Evolutionary conservation across 2,329 filamentous ascomycete genomes (phyloP).

Genomic region (Camillea tinctor): DNA sequence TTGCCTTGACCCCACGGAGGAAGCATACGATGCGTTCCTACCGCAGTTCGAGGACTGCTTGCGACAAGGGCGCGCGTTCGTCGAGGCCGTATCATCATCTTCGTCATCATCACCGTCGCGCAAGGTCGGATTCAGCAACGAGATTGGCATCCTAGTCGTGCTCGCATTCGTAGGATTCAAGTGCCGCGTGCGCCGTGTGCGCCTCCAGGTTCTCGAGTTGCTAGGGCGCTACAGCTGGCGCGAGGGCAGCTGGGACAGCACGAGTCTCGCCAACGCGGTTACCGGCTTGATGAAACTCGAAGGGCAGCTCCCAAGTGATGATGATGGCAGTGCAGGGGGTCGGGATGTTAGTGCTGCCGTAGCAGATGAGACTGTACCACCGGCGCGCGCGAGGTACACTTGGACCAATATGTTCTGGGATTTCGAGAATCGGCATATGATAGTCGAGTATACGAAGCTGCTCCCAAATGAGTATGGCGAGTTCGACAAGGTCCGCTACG

Average conservation of each 20-base stretch:
- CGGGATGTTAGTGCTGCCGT: not conserved
- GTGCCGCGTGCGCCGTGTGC: slow-evolving; percentile 19
- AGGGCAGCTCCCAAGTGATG: slow-evolving; percentile 10
- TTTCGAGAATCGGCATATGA: slow-evolving; percentile 23
- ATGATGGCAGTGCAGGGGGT: not conserved
- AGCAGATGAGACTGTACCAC: not conserved
- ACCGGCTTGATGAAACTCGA: slow-evolving; percentile 22
- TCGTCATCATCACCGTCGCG: not conserved
- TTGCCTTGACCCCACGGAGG: slow-evolving; percentile 26
- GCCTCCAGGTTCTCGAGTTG: slow-evolving; percentile 18
- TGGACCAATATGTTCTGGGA: slow-evolving; percentile 31
- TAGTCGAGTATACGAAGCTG: slow-evolving; percentile 25
- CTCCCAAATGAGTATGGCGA: slow-evolving; percentile 17
- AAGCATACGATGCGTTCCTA: slow-evolving; percentile 24
- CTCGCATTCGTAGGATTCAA: slow-evolving; percentile 25
- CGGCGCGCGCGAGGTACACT: slow-evolving; percentile 17
- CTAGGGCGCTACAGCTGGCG: slow-evolving; percentile 17
- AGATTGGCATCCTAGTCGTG: slow-evolving; percentile 22
- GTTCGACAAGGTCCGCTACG: slow-evolving; percentile 16
- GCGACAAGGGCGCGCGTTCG: slow-evolving; percentile 10
- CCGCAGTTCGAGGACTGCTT: slow-evolving; percentile 24
- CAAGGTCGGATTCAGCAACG: slow-evolving; percentile 25
- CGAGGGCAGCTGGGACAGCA: slow-evolving; percentile 27
- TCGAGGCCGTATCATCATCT: not conserved
- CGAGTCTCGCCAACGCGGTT: slow-evolving; percentile 19